A percentile compares a stretch with the other conserved stretches of the same genome.
phyloP scores from a whole-genome alignment of 306 rosid species.

The Cucurbita maxima region DNA sequence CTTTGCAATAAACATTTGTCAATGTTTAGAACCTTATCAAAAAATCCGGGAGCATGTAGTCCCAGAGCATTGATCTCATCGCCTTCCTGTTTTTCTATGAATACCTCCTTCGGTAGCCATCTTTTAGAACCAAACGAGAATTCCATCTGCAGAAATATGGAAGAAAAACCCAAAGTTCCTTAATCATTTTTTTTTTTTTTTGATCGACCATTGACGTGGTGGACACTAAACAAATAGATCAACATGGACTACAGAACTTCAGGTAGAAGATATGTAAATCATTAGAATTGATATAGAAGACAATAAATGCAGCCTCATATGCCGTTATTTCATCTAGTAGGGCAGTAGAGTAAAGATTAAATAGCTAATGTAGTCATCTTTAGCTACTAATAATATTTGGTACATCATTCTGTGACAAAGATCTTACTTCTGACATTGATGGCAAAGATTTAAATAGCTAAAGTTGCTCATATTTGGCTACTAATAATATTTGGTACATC shows the following conservation, averaged over 20 bases:
- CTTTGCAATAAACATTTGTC: conserved; percentile 71
- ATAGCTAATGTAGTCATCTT: background rate
- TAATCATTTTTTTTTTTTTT: background rate
- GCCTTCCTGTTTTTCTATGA: conserved; percentile 31
- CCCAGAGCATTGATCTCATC: conserved; percentile 49
- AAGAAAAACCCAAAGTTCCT: conserved; percentile 6
- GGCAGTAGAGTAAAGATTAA: background rate
- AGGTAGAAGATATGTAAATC: background rate
- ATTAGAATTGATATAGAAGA: background rate
- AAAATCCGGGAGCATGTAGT: conserved; percentile 44
- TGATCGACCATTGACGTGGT: background rate
- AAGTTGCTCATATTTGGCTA: background rate
- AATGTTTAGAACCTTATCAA: conserved; percentile 59
- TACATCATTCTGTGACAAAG: background rate
- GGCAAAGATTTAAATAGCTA: background rate
- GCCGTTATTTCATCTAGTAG: background rate
- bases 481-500: background rate
- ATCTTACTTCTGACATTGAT: background rate
- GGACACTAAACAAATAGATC: background rate
- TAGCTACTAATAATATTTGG: background rate
- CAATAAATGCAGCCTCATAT: background rate
- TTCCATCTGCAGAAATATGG: conserved; percentile 57
- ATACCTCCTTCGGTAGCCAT: conserved; percentile 56
- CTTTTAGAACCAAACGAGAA: conserved; percentile 72
- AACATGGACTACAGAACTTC: background rate